A percentile compares a stretch with the other conserved stretches of the same genome.
Conservation (phyloP, 2,329 filamentous ascomycete genomes). For the Pestalotiopsis sp. region DNA sequence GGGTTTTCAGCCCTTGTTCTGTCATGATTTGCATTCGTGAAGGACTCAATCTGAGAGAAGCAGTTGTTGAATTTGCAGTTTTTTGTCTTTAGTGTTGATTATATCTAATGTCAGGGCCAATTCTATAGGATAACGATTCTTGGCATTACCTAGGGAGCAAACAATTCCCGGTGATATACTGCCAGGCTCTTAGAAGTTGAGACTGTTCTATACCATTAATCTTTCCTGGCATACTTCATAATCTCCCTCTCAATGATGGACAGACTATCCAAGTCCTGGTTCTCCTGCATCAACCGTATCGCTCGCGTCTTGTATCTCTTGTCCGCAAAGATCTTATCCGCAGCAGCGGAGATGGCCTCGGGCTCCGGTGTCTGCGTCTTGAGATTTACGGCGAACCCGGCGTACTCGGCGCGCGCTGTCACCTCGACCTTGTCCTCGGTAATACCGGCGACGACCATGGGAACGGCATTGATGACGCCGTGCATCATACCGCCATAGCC, state of each 20-base stretch:
- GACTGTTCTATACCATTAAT: neutral
- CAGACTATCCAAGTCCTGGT: conserved; percentile 28
- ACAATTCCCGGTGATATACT: neutral
- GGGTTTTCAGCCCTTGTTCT: too few species aligned
- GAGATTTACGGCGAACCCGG: conserved; percentile 48
- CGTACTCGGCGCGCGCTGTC: conserved; percentile 41
- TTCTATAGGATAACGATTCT: too few species aligned
- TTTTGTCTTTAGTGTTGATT: too few species aligned
- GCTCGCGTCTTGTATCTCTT: conserved; percentile 18
- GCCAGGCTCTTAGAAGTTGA: neutral
- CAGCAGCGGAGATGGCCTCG: conserved; percentile 16
- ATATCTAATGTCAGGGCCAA: too few species aligned
- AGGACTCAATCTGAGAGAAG: too few species aligned
- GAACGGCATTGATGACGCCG: conserved; percentile 18
- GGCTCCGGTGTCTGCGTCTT: conserved; percentile 31
- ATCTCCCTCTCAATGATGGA: conserved; percentile 21
- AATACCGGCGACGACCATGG: conserved; percentile 19
- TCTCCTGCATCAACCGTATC: conserved; percentile 33
- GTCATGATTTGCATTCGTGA: too few species aligned
- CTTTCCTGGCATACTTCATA: conserved; percentile 24
- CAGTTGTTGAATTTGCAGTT: too few species aligned
- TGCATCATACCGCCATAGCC: conserved; percentile 40
- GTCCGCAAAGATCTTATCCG: conserved; percentile 14
- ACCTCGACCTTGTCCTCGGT: conserved; percentile 35
- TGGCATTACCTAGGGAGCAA: too few species aligned